These are phyloP conservation scores for Volvariella surrecta DNA, from an alignment of 1,284 basidiomycete species.

Conservation along the genomic window DNA sequence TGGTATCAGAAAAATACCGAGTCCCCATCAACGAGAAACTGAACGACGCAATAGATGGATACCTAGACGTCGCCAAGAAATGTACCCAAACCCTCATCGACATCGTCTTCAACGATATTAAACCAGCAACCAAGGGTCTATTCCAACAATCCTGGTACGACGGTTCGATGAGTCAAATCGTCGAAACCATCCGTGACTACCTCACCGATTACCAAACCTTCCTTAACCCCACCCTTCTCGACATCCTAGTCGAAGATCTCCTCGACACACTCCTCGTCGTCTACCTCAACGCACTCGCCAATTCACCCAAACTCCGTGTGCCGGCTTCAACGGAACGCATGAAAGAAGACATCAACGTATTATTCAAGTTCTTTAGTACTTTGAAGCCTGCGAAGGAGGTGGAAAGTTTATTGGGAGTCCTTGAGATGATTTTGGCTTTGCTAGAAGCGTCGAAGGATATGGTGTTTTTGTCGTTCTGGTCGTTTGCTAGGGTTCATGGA, in stretches of 20 bases:
- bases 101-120: conserved; percentile 93
- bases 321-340: conserved; percentile 80
- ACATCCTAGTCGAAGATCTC: conserved; percentile 89
- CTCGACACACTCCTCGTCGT: conserved; percentile 86
- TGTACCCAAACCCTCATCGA: conserved; percentile 93
- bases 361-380: conserved; percentile 76
- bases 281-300: conserved; percentile 85
- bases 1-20: conserved; percentile 92
- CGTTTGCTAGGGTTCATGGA: conserved; percentile 93
- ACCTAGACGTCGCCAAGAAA: conserved; percentile 95
- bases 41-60: conserved; percentile 97
- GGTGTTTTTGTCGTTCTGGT: conserved; percentile 92
- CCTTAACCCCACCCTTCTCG: conserved; percentile 87
- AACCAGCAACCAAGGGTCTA: conserved; percentile 80
- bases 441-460: conserved; percentile 88
- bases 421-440: conserved; percentile 81
- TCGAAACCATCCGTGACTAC: conserved; percentile 96
- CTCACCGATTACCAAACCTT: conserved; percentile 88
- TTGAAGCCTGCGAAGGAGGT: conserved; percentile 80
- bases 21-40: conserved; percentile 77
- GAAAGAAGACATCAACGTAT: conserved; percentile 71
- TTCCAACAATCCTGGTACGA: conserved; percentile 88
- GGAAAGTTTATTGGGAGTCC: conserved; percentile 76
- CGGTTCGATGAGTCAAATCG: conserved; percentile 76
- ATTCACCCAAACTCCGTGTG: conserved; percentile 83